Base-by-base conservation (phyloP, 148 eudicot genomes). In the Polygonum aviculare region DNA sequence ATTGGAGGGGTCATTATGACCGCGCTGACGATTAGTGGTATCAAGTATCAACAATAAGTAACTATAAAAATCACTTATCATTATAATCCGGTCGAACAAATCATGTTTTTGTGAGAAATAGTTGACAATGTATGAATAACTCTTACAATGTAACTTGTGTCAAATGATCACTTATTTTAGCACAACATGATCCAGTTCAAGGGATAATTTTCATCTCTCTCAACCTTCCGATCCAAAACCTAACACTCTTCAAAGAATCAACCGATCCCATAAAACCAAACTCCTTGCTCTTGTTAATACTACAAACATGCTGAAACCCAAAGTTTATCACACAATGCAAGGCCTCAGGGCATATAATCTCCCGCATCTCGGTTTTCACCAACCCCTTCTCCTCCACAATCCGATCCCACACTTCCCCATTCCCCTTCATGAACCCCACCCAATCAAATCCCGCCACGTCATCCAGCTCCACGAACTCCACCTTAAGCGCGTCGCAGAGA, bases 251-350 rank as follows among this genome's bases (percentile, higher is more conserved):
- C 1, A 74, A 39, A 0, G 82, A 77, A 77, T 84, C 82, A 31
- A 45, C 84, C 45, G 38, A 79, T 22, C 91, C 88, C 26, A 77
- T 38, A 49, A 88, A 88, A 9, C 87, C 88, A 47, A 77, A 80
- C 35, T 83, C 85, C 63, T 80, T 81, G 69, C 85, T 88, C 83
- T 88, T 88, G 65, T 85, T 84, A 87, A 82, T 85, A 54, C 82
- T 85, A 57, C 70, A 45, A 11, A 82, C 83, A 8, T 60, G 76
- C 63, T 78, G 77, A 59, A 85, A 60, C 9, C 73, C 39, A 51
- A 79, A 72, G 39, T 79, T 52, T 7, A 73, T 6, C 72, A 76
- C 75, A 33, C 15, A 10, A 38, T 81, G 63, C 3, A 75, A 1
- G 3, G 69, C 84, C 4, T 6, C 79, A 51, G 84, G 78, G 63